These are phyloP conservation scores for Tubosaeta sp. DNA, from an alignment of 768 basidiomycete genomes.

Conservation along the genomic window DNA sequence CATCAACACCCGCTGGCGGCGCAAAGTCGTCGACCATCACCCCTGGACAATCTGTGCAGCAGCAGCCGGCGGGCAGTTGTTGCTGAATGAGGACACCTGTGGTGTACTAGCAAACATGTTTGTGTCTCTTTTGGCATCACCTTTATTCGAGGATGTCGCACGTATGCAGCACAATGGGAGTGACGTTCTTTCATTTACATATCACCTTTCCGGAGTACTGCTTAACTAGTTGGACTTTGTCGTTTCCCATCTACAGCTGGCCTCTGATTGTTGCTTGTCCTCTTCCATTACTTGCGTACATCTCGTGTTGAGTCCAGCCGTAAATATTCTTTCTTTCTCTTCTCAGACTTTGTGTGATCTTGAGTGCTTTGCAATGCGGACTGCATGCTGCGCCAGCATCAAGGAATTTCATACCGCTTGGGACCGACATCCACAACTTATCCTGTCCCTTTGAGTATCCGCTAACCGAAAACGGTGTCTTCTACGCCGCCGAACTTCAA, in stretches of 20 bases:
- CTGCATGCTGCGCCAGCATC: too few relatives aligned
- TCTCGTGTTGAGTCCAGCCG: background rate
- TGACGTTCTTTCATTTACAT: constrained; percentile 32
- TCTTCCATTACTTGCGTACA: background rate
- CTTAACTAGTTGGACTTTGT: constrained; percentile 24
- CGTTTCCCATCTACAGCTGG: constrained; percentile 25
- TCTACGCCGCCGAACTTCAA: too few relatives aligned
- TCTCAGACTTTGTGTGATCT: too few relatives aligned
- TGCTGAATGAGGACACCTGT: constrained; percentile 50
- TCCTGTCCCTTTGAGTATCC: too few relatives aligned
- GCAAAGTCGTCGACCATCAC: constrained; percentile 82
- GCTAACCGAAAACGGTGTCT: too few relatives aligned
- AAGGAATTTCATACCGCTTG: too few relatives aligned
- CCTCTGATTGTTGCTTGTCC: constrained; percentile 26
- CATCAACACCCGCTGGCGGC: constrained; percentile 66
- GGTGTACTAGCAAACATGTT: constrained; percentile 16
- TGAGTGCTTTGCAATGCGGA: too few relatives aligned
- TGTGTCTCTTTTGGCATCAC: constrained; percentile 13
- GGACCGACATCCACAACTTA: too few relatives aligned
- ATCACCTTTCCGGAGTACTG: constrained; percentile 29
- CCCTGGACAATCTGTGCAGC: constrained; percentile 79
- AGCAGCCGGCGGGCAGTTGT: constrained; percentile 69
- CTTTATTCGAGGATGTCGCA: constrained; percentile 23
- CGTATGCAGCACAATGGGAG: constrained; percentile 29
- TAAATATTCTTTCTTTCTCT: background rate